Percentiles rank a stretch among this genome's conserved stretches.
Evolutionary conservation across 306 rosid genomes (phyloP).

Genomic region (Rosa multiflora): DNA sequence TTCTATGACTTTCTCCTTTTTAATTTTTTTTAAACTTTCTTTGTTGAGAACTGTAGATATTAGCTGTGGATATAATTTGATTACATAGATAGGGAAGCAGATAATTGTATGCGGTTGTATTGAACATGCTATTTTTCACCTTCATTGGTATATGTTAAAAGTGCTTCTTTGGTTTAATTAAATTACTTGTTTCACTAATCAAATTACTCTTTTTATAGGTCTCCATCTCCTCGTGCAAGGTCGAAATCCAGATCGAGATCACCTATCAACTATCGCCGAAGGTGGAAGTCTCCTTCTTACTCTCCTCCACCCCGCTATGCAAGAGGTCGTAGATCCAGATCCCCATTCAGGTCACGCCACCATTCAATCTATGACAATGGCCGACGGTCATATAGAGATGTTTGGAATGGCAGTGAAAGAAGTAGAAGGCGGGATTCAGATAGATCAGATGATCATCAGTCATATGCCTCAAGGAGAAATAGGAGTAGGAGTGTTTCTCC

Average conservation of each 20-base stretch:
- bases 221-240: conserved; percentile 67
- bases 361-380: conserved; percentile 55
- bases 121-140: not conserved
- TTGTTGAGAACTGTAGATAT: no score
- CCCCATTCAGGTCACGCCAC: conserved; percentile 70
- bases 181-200: conserved; percentile 5
- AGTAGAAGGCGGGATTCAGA: conserved; percentile 66
- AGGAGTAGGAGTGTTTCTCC: conserved; percentile 81
- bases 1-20: no score
- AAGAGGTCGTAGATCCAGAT: conserved; percentile 72
- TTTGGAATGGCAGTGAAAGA: conserved; percentile 64
- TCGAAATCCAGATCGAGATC: conserved; percentile 82
- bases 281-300: conserved; percentile 79
- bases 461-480: conserved; percentile 57
- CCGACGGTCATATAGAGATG: conserved; percentile 58
- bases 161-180: not conserved
- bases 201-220: conserved; percentile 43
- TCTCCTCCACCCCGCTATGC: conserved; percentile 64
- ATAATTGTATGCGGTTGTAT: not conserved
- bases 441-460: conserved; percentile 55
- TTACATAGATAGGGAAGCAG: no score
- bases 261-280: conserved; percentile 66
- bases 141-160: not conserved
- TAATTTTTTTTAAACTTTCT: no score
- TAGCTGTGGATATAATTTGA: no score